Base-by-base conservation (phyloP, 1,139 yeast genomes). In the Geotrichum cucujoidarum region DNA sequence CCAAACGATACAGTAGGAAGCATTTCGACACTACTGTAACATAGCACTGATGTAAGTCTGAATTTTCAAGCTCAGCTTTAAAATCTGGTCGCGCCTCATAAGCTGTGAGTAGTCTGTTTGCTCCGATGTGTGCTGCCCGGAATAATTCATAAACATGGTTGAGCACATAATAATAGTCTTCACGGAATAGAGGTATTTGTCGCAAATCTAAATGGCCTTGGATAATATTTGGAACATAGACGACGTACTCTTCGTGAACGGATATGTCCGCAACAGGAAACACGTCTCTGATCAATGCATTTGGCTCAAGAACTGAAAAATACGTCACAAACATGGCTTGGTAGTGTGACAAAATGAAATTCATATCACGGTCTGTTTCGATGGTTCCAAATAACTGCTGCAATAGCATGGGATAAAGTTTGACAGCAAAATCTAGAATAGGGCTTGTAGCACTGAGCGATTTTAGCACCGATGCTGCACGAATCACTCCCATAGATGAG, bases 1-100 rank as follows among this genome's bases (percentile, higher is more conserved):
- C n/a, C 51, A 55, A 40, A 55, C 51, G 17, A 54, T 56, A 34
- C 45, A 55, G 21, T 49, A 50, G 20, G 57, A 54, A 31, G 53
- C 54, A 21, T 41, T 40, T 18, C 55, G 53, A 36, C 34, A 47
- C 33, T 42, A 47, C 29, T 20, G 14, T 14, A 34, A 31, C 11
- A 35, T 43, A 43, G 24, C 43, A 17, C 10, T 33, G n/a, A 25
- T 42, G 24, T 20, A 47, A 32, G 31, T 34, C 17, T 22, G 40
- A 16, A 24, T 53, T 50, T 25, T 51, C 48, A 38, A 54, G 46
- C 18, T 47, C 37, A 37, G 29, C 37, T 31, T 22, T 47, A 47
- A 25, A 46, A 45, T 42, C 47, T 41, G 39, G 41, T 41, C 51
- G 40, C 27, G 11, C 31, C 33, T 40, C 49, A 46, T 20, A 51